Evolutionary conservation across 2,329 filamentous ascomycete genomes (phyloP), one percentile per base, ranked within the genome.

Genomic region (Colletotrichum lupini): DNA sequence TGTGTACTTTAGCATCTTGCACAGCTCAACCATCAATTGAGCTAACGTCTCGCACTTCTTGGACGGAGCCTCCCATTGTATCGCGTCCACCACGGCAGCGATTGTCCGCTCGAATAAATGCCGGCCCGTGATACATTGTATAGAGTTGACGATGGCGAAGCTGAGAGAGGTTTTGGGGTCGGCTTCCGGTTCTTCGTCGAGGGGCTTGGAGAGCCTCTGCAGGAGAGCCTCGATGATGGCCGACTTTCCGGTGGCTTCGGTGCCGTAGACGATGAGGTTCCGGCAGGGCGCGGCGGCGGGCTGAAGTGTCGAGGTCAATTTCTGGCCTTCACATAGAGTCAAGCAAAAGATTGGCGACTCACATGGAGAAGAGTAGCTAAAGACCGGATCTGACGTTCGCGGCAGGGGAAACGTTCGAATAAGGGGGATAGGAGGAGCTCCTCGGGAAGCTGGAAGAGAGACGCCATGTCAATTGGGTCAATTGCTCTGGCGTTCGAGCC

Each of bases 161-260:
- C 84, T 83, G 19, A 92, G 78, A 8, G 86, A 84, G 59, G 82
- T 83, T 9, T 89, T 81, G 56, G 53, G 28, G 37, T 89, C 81
- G 56, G 53, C 16, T 37, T 46, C 53, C 14, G 90, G 82, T 14
- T 86, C 86, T 6, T 76, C 55, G 24, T 62, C 42, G 5, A 77
- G 77, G 16, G 74, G 16, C 19, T 76, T 66, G n/a, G 76, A 78
- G 14, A 89, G 84, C 1, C 80, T 78, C 32, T 87, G 80, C 2
- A 97, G 87, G 19, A 95, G 87, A 3, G 88, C 86, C 69, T 87
- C 86, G 4, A 92, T 86, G 63, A 98, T 88, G 60, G 90, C 89
- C 37, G 91, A 94, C 84, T 98, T 98, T 53, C 95, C 96, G 0
- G 95, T 97, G 2, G 95, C 93, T 78, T 95, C 92, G 35, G 95